phyloP scores from a whole-genome alignment of 345 rosid genomes.

The Streptanthus diversifolius region DNA sequence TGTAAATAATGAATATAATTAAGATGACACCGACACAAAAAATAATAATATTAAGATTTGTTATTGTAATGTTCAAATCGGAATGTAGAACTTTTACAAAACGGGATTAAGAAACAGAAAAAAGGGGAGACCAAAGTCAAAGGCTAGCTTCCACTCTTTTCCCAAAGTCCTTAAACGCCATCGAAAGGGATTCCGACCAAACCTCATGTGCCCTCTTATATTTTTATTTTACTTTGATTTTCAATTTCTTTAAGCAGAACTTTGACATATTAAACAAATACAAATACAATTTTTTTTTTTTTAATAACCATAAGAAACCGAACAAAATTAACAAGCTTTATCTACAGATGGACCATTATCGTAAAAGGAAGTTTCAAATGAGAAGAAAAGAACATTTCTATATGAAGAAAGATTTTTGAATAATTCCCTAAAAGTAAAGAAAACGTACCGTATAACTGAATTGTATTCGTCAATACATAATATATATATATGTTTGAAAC shows the following conservation, averaged over 20 bases:
- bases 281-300: too few relatives aligned
- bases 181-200: slow-evolving; percentile 29
- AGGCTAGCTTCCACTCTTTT: slow-evolving; percentile 19
- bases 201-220: slow-evolving; percentile 5
- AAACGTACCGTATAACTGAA: slow-evolving; percentile 11
- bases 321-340: not conserved
- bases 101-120: slow-evolving; percentile 3
- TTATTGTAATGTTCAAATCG: slow-evolving; percentile 7
- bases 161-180: slow-evolving; percentile 23
- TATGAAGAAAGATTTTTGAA: slow-evolving; percentile 6
- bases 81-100: slow-evolving; percentile 15
- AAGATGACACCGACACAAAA: slow-evolving; percentile 14
- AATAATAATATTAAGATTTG: too few relatives aligned
- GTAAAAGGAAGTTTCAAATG: not conserved
- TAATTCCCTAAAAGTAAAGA: not conserved
- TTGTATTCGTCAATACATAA: not conserved
- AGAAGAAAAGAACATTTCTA: not conserved
- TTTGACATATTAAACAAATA: not conserved
- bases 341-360: not conserved
- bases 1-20: not conserved
- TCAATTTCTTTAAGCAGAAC: not conserved
- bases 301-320: not conserved
- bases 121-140: slow-evolving; percentile 25
- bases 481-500: too few relatives aligned
- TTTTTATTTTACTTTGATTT: not conserved